phyloP scores from a whole-genome alignment of 2,329 filamentous ascomycete species.

The Drechslerella dactyloides region DNA sequence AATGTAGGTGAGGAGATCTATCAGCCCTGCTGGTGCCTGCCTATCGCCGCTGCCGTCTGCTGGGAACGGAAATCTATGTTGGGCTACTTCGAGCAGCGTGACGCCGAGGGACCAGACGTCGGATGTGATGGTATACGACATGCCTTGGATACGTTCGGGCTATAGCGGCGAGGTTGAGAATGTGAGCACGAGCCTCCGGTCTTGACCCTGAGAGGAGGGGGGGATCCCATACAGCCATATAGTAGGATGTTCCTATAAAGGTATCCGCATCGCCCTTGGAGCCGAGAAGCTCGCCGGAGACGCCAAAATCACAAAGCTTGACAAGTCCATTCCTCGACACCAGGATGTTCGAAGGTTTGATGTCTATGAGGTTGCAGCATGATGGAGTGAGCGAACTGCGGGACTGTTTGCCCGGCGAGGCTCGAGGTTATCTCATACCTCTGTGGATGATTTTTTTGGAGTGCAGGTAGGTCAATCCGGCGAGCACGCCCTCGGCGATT shows the following conservation, averaged over 20 bases:
- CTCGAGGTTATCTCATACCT: conserved; percentile 58
- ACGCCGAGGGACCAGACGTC: conserved; percentile 98
- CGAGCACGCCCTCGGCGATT: conserved; percentile 91
- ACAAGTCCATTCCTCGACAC: conserved; percentile 90
- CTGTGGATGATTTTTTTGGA: conserved; percentile 96
- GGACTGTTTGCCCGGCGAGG: neutral
- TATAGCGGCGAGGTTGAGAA: conserved; percentile 13
- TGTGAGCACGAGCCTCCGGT: neutral
- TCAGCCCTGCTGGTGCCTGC: conserved; percentile 86
- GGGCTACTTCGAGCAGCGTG: conserved; percentile 96
- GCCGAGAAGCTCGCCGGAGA: conserved; percentile 88
- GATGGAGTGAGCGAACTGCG: neutral
- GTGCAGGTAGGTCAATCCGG: conserved; percentile 92
- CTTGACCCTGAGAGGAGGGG: conserved; percentile 2
- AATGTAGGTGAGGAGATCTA: conserved; percentile 96
- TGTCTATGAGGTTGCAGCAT: conserved; percentile 64
- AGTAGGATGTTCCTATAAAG: conserved; percentile 98
- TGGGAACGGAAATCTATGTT: conserved; percentile 97
- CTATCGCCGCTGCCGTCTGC: conserved; percentile 70
- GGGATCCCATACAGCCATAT: conserved; percentile 73
- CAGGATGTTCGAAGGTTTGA: conserved; percentile 97
- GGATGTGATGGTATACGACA: conserved; percentile 97
- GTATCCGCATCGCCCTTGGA: conserved; percentile 99
- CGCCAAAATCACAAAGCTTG: conserved; percentile 97
- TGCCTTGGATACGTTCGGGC: conserved; percentile 93